A percentile compares a stretch with the other conserved stretches of the same genome.
These are phyloP conservation scores for Allium fistulosum DNA, from an alignment of 106 monocot species.

Conservation along the genomic window DNA sequence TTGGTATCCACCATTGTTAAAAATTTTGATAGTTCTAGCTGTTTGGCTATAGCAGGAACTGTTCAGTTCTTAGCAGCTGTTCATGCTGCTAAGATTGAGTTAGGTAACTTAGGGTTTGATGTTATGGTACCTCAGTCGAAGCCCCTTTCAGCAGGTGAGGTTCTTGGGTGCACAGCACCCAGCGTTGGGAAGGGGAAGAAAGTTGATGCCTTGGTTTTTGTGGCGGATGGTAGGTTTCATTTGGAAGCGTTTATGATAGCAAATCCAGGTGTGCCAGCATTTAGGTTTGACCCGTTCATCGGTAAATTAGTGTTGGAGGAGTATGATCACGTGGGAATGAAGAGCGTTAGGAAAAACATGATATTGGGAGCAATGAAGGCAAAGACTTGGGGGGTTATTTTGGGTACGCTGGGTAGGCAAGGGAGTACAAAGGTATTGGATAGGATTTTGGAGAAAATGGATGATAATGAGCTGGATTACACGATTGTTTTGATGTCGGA, in stretches of 20 bases:
- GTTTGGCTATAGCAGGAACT: conserved; percentile 53
- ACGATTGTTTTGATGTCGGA: conserved; percentile 95
- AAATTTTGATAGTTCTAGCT: conserved; percentile 16
- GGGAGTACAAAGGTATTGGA: conserved; percentile 76
- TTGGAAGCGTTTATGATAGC: conserved; percentile 99
- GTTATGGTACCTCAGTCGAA: conserved; percentile 73
- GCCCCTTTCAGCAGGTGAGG: conserved; percentile 87
- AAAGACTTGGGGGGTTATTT: conserved; percentile 69
- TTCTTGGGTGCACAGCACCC: conserved; percentile 90
- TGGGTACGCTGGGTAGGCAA: conserved; percentile 92
- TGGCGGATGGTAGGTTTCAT: conserved; percentile 93
- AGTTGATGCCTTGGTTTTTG: conserved; percentile 58
- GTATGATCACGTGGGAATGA: conserved; percentile 88
- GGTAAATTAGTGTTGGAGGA: conserved; percentile 68
- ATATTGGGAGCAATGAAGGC: conserved; percentile 59
- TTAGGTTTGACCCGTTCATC: conserved; percentile 82
- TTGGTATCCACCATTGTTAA: conserved; percentile 35
- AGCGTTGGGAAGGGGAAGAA: conserved; percentile 29
- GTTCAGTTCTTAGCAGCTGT: conserved; percentile 83
- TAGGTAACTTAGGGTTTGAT: conserved; percentile 30
- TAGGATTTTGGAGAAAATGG: conserved; percentile 60
- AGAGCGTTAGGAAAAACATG: conserved; percentile 56
- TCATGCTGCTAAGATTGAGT: conserved; percentile 38
- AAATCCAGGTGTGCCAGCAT: conserved; percentile 63
- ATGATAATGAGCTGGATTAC: conserved; percentile 71